phyloP scores from a whole-genome alignment of 768 basidiomycete species.

The Tremella fuciformis region DNA sequence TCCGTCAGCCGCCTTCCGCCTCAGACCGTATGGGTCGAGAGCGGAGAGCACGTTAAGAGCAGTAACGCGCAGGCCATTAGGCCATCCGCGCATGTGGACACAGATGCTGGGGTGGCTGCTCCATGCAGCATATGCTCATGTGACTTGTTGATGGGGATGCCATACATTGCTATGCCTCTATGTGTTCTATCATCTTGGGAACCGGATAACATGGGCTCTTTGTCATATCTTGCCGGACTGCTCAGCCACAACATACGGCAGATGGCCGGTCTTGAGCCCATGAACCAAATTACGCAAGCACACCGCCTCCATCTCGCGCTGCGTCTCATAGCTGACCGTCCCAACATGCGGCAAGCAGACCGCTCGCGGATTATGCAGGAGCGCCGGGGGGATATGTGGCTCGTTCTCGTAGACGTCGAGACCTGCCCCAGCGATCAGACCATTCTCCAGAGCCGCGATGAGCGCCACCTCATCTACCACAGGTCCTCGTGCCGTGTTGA shows the following conservation, averaged over 20 bases:
- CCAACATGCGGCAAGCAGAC: constrained; percentile 23
- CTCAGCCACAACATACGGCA: constrained; percentile 7
- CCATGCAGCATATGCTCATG: too few species aligned
- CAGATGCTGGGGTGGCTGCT: too few species aligned
- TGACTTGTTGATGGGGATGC: too few species aligned
- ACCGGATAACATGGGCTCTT: too few species aligned
- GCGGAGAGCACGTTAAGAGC: too few species aligned
- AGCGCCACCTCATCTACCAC: constrained; percentile 81
- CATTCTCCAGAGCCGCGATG: constrained; percentile 77
- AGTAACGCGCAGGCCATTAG: too few species aligned
- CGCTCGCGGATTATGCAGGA: constrained; percentile 10
- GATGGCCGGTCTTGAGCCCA: constrained; percentile 5
- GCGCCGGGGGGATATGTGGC: constrained; percentile 49
- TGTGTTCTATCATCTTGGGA: too few species aligned
- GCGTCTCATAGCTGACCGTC: constrained; percentile 20
- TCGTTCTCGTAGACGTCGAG: constrained; percentile 69
- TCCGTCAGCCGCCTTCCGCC: too few species aligned
- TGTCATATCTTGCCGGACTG: neutral
- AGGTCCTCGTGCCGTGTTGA: constrained; percentile 85
- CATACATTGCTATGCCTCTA: too few species aligned
- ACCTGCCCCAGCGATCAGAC: constrained; percentile 76
- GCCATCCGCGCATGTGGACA: too few species aligned
- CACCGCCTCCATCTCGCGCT: constrained; percentile 21
- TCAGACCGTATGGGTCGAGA: too few species aligned
- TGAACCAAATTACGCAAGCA: constrained; percentile 13